Evolutionary conservation across 768 basidiomycete species (phyloP).

Genomic region (Leccinum truebloodii): DNA sequence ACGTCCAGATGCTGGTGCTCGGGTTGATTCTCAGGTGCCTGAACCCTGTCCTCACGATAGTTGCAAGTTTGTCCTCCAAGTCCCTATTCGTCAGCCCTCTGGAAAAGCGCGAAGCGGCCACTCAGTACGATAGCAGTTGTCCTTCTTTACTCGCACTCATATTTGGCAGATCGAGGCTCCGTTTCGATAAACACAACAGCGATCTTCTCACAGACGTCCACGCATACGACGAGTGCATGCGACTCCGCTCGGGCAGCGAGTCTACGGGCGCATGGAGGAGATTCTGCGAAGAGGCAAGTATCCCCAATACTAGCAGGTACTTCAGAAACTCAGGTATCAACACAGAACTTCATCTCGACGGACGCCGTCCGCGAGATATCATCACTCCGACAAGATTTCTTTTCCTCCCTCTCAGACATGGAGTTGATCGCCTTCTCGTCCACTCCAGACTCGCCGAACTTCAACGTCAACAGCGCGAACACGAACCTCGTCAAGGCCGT

Average conservation of each 20-base stretch:
- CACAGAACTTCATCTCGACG: conserved; percentile 80
- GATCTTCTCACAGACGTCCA: conserved; percentile 83
- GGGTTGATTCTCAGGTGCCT: conserved; percentile 83
- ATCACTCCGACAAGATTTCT: conserved; percentile 75
- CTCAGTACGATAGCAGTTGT: conserved; percentile 45
- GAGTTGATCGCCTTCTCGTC: conserved; percentile 62
- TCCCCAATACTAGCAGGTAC: too few species aligned
- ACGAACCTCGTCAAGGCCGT: conserved; percentile 81
- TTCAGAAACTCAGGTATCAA: not conserved
- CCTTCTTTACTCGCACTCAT: not conserved
- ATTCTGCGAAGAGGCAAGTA: conserved; percentile 71
- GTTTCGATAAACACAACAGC: conserved; percentile 71
- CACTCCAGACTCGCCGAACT: conserved; percentile 44
- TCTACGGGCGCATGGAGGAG: conserved; percentile 44
- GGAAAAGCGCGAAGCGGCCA: conserved; percentile 82
- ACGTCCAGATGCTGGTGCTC: conserved; percentile 80
- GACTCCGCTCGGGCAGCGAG: conserved; percentile 51
- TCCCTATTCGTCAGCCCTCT: conserved; percentile 81
- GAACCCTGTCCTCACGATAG: conserved; percentile 78
- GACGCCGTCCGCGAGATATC: conserved; percentile 76
- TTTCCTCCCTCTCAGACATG: conserved; percentile 64
- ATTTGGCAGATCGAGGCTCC: conserved; percentile 60
- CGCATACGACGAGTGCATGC: conserved; percentile 68
- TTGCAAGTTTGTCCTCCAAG: conserved; percentile 83
- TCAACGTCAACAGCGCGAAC: conserved; percentile 68